Evolutionary conservation across 306 rosid species (phyloP).

Genomic region (Casuarina equisetifolia): DNA sequence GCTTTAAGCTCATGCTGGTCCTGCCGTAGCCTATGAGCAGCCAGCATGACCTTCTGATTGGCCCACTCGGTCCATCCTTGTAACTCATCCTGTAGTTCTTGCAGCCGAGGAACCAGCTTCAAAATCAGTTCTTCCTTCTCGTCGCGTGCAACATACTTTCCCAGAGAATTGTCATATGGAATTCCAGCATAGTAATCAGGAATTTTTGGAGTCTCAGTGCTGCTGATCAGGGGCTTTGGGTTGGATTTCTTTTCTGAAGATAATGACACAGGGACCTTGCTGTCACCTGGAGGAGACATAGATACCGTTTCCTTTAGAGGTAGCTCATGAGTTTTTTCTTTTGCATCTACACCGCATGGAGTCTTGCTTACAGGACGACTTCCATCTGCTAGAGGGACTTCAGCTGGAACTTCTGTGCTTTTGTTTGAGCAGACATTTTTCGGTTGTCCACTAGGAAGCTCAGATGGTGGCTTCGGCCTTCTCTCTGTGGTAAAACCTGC

Average conservation of each 20-base stretch:
- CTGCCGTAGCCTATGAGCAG: slow-evolving; percentile 47
- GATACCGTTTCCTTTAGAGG: slow-evolving; percentile 27
- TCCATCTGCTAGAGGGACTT: slow-evolving; percentile 24
- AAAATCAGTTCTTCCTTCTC: slow-evolving; percentile 50
- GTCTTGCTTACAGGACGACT: neutral
- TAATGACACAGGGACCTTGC: slow-evolving; percentile 22
- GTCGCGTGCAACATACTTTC: slow-evolving; percentile 43
- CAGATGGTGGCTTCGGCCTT: slow-evolving; percentile 44
- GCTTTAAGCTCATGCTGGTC: slow-evolving; percentile 8
- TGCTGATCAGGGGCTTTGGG: slow-evolving; percentile 22
- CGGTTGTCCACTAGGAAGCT: slow-evolving; percentile 32
- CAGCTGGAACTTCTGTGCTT: slow-evolving; percentile 20
- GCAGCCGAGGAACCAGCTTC: slow-evolving; percentile 44
- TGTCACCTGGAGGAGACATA: slow-evolving; percentile 9
- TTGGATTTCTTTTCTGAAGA: slow-evolving; percentile 13
- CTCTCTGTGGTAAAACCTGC: slow-evolving; percentile 48
- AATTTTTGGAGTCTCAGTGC: slow-evolving; percentile 22
- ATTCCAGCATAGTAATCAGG: slow-evolving; percentile 45
- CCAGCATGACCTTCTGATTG: slow-evolving; percentile 60
- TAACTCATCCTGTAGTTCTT: slow-evolving; percentile 46
- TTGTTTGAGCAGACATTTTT: slow-evolving; percentile 35
- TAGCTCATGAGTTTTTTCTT: slow-evolving; percentile 28
- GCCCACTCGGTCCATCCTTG: slow-evolving; percentile 62
- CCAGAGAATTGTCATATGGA: slow-evolving; percentile 46
- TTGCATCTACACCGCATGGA: slow-evolving; percentile 31